These are phyloP conservation scores for Mucor circinelloides DNA, from an alignment of 371 early-diverging fungal species.

Conservation along the genomic window DNA sequence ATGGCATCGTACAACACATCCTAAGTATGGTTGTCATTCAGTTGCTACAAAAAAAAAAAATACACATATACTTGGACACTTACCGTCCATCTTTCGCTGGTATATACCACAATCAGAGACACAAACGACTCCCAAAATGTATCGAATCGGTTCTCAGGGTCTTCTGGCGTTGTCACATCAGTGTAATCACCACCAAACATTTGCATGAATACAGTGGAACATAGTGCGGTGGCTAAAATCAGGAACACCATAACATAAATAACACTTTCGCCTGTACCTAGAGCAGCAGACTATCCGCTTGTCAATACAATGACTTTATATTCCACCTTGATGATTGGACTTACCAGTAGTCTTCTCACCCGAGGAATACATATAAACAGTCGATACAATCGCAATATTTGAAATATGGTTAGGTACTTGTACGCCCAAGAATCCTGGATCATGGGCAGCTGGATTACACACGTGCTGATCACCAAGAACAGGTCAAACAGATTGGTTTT, in stretches of 20 bases:
- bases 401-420: conserved; percentile 61
- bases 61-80: background rate
- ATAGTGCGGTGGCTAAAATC: conserved; percentile 42
- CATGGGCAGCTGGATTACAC: conserved; percentile 56
- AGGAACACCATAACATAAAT: conserved; percentile 47
- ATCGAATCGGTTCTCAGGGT: conserved; percentile 39
- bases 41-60: background rate
- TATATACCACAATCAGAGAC: conserved; percentile 57
- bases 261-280: conserved; percentile 54
- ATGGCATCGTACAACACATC: conserved; percentile 54
- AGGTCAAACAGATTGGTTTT: conserved; percentile 53
- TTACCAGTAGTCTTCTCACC: conserved; percentile 52
- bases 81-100: conserved; percentile 66
- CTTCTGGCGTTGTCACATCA: conserved; percentile 19
- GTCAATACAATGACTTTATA: background rate
- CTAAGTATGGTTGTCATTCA: conserved; percentile 9
- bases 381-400: conserved; percentile 54
- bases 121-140: conserved; percentile 52
- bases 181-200: conserved; percentile 51
- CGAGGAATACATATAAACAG: conserved; percentile 59
- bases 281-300: conserved; percentile 31
- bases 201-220: conserved; percentile 49
- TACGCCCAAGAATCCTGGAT: conserved; percentile 52
- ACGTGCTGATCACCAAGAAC: conserved; percentile 53
- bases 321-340: background rate